Conservation (phyloP, 768 basidiomycete species). For the Suillus luteus region DNA sequence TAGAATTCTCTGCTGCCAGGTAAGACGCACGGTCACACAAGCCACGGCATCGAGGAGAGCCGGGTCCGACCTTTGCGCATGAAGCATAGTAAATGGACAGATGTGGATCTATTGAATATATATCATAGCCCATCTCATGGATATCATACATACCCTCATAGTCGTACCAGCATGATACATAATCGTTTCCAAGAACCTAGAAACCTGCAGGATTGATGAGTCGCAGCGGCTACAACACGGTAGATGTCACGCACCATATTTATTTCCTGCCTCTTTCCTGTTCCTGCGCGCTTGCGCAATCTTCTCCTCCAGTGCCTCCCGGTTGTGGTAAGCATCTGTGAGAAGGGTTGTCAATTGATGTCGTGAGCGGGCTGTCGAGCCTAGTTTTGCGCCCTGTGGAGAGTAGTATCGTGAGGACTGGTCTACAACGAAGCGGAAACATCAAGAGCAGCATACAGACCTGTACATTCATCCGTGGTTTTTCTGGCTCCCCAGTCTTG, state of each 20-base stretch:
- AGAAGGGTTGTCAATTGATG: conserved; percentile 82
- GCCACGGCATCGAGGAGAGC: neutral
- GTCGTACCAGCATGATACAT: neutral
- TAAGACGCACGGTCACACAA: conserved; percentile 6
- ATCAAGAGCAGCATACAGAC: conserved; percentile 42
- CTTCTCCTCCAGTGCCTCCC: conserved; percentile 79
- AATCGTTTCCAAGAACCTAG: conserved; percentile 11
- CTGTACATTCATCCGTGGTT: conserved; percentile 83
- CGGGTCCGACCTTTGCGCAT: neutral
- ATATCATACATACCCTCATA: conserved; percentile 21
- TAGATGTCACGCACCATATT: conserved; percentile 66
- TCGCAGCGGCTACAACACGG: no score
- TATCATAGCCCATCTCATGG: conserved; percentile 26
- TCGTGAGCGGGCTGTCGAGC: conserved; percentile 67
- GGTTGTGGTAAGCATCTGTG: conserved; percentile 81
- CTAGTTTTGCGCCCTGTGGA: conserved; percentile 66
- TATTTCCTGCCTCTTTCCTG: conserved; percentile 88
- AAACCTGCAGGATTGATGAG: conserved; percentile 23
- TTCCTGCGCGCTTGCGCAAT: conserved; percentile 84
- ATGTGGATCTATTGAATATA: conserved; percentile 13
- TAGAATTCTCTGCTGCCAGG: conserved; percentile 32
- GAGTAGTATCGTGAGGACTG: neutral
- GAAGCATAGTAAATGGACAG: neutral
- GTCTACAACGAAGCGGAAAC: neutral
- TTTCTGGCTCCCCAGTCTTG: conserved; percentile 45